Evolutionary conservation across 2,329 filamentous ascomycete species (phyloP).

Genomic region (Trichoderma polysporum): DNA sequence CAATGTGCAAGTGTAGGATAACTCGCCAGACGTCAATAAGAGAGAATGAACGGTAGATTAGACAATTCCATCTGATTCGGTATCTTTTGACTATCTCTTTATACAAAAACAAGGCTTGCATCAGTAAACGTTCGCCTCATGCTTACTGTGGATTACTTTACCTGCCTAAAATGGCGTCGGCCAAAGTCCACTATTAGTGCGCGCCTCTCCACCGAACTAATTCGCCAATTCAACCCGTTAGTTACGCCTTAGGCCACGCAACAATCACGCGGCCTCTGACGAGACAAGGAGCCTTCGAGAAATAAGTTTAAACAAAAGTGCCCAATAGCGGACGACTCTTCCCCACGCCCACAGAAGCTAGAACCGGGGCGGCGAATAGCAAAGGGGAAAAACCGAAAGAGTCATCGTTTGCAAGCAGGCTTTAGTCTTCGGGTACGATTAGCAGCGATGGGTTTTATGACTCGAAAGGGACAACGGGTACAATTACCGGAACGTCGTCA

Average conservation of each 20-base stretch:
- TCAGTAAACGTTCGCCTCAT: not conserved
- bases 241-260: slow-evolving; percentile 8
- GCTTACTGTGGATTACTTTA: not conserved
- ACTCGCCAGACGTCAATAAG: not conserved
- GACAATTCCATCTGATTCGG: not conserved
- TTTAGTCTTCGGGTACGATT: not conserved
- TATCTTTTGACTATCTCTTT: not conserved
- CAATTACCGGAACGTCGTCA: slow-evolving; percentile 12
- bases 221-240: not conserved
- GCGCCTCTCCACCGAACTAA: not conserved
- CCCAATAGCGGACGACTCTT: not conserved
- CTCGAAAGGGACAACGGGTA: not conserved
- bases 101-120: not conserved
- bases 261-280: slow-evolving; percentile 17
- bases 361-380: not conserved
- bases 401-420: not conserved
- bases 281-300: not conserved
- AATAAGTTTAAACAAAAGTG: slow-evolving; percentile 9
- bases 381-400: not conserved
- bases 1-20: not conserved
- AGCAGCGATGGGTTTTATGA: not conserved
- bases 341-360: not conserved
- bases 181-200: slow-evolving; percentile 8
- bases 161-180: slow-evolving; percentile 5
- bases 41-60: not conserved